These are phyloP conservation scores for Staphylotrichum tortipilum DNA, from an alignment of 495 filamentous ascomycete species.

Conservation along the genomic window DNA sequence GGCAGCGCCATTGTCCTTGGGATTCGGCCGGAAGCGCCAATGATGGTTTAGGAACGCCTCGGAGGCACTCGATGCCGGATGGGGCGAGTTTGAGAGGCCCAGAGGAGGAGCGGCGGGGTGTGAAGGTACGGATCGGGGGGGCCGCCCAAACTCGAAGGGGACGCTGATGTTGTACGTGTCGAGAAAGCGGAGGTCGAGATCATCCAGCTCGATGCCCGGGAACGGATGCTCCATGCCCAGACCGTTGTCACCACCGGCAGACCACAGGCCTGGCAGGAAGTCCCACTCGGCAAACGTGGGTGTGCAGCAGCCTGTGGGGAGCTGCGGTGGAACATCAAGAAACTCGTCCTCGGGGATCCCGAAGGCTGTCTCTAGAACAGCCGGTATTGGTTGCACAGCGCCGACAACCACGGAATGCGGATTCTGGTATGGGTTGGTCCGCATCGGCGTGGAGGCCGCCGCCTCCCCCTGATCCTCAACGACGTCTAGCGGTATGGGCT, in stretches of 20 bases:
- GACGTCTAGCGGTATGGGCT: not conserved
- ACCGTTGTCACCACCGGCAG: not conserved
- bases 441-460: not conserved
- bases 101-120: not conserved
- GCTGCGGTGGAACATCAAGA: not conserved
- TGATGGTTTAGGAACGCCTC: slow-evolving; percentile 6
- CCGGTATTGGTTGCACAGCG: not conserved
- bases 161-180: slow-evolving; percentile 4
- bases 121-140: not conserved
- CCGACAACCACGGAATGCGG: not conserved
- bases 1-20: slow-evolving; percentile 1
- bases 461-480: too few species aligned
- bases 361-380: not conserved
- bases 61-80: not conserved
- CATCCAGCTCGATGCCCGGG: slow-evolving; percentile 1
- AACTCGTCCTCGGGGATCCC: not conserved
- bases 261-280: slow-evolving; percentile 9
- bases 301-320: not conserved
- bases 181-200: slow-evolving; percentile 8
- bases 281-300: slow-evolving; percentile 3
- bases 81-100: not conserved
- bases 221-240: not conserved
- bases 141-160: not conserved
- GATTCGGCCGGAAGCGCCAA: slow-evolving; percentile 7
- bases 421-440: not conserved